Evolutionary conservation across 2,329 filamentous ascomycete genomes (phyloP).

Genomic region (Didymella pomorum): DNA sequence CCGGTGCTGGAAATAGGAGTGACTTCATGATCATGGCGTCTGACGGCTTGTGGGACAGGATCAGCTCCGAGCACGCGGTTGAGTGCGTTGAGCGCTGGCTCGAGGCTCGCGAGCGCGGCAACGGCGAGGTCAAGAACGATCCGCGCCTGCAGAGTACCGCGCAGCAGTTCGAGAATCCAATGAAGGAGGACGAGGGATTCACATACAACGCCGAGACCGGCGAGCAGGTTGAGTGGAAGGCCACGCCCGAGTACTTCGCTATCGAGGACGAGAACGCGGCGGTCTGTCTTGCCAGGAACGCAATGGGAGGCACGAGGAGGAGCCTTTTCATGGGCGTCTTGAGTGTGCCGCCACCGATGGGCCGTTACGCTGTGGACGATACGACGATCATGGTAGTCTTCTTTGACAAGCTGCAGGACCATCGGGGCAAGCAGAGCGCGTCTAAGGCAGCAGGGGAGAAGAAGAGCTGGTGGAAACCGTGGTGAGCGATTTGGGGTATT

Average conservation of each 20-base stretch:
- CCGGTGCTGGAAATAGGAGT: constrained; percentile 30
- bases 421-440: background rate
- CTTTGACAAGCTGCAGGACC: constrained; percentile 54
- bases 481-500: constrained; percentile 5
- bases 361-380: constrained; percentile 58
- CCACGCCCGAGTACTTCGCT: constrained; percentile 55
- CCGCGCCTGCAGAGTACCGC: constrained; percentile 24
- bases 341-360: constrained; percentile 43
- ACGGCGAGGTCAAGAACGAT: constrained; percentile 28
- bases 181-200: constrained; percentile 42
- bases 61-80: constrained; percentile 66
- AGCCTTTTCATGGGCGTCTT: constrained; percentile 52
- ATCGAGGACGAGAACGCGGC: constrained; percentile 63
- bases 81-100: constrained; percentile 66
- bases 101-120: constrained; percentile 45
- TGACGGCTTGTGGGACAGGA: constrained; percentile 72
- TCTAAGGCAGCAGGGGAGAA: background rate
- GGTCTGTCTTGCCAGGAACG: constrained; percentile 61
- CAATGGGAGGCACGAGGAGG: constrained; percentile 59
- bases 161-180: constrained; percentile 15
- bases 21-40: constrained; percentile 72
- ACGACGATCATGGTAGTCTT: constrained; percentile 63
- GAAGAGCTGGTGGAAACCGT: constrained; percentile 23
- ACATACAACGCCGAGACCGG: constrained; percentile 46
- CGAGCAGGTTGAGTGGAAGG: constrained; percentile 52